phyloP scores from a whole-genome alignment of 2,329 filamentous ascomycete species.

The Geosmithia putterillii region DNA sequence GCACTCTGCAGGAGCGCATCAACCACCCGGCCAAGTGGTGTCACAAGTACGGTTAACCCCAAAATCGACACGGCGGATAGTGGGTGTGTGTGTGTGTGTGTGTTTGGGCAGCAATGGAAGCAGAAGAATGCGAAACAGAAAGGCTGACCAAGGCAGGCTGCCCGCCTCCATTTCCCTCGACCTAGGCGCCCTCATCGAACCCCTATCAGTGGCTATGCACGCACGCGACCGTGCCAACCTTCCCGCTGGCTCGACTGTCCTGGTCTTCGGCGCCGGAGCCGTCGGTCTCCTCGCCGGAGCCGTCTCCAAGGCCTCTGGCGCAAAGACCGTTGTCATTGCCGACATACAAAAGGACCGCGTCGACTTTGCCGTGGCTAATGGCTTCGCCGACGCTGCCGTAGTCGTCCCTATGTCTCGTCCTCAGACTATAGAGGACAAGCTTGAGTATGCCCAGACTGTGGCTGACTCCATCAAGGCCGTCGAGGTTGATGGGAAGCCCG shows the following conservation, averaged over 20 bases:
- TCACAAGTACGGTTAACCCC: conserved; percentile 30
- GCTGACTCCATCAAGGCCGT: conserved; percentile 28
- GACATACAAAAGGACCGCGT: conserved; percentile 45
- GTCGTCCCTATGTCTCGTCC: conserved; percentile 36
- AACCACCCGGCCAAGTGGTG: conserved; percentile 45
- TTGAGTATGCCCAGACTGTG: conserved; percentile 35
- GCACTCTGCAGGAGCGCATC: conserved; percentile 43
- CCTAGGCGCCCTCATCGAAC: conserved; percentile 45
- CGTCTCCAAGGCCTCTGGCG: conserved; percentile 37
- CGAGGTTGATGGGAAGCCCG: conserved; percentile 24
- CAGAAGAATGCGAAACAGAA: not conserved
- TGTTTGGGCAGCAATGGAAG: not conserved
- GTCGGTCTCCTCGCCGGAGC: conserved; percentile 47
- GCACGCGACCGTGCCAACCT: conserved; percentile 33
- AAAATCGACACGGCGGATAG: not conserved
- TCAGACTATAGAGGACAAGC: conserved; percentile 37
- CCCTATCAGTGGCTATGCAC: conserved; percentile 47
- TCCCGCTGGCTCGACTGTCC: conserved; percentile 24
- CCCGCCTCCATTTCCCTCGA: conserved; percentile 34
- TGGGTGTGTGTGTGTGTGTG: not conserved
- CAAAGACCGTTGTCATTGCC: conserved; percentile 35
- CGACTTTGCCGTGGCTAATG: conserved; percentile 41
- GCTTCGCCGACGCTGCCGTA: conserved; percentile 40
- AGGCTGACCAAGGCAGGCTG: conserved; percentile 19
- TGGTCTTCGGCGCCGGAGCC: conserved; percentile 49